Evolutionary conservation across 345 rosid genomes (phyloP), one percentile per base, ranked within the genome.

Genomic region (Camelina sativa): DNA sequence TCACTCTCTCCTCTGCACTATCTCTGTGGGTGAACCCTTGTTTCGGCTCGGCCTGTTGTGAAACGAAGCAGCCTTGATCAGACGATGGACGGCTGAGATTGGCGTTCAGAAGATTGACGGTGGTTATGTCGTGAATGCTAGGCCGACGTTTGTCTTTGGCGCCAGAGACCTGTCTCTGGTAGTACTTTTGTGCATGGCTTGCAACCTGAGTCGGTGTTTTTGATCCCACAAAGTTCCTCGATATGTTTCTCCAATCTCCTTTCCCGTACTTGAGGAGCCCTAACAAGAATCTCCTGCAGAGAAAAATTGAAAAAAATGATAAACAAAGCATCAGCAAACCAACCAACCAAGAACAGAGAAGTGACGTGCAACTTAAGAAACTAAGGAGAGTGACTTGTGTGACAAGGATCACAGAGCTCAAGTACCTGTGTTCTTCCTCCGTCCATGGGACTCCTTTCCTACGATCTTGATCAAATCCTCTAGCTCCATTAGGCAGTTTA

Each of bases 401-500:
- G 3, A 2, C 54, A 76, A 70, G 52, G 2, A 62, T 25, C 8
- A 62, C 7, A 23, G 20, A 23, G 20, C 13, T 25, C 4, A 8
- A 13, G 55, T 8, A 92, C 99, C 96, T 95, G 80, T 95, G 99
- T 76, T 95, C 99, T 77, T 95, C 99, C 77, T 95, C 99, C 0
- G 97, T 95, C 99, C 98, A 95, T 0, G 99, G 98, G 12, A 95
- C 91, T 13, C 99, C 99, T 86, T 90, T 95, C 85, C 90, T 95
- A 67, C 96, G 87, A 44, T 95, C 99, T 60, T 85, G 98, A 55
- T 95, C 96, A 37, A 76, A 70, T 0, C 47, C 76, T 63, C 71
- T 76, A 5, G 25, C 28, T 76, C 71, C 80, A 56, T 12, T 37
- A 70, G 80, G 75, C 22, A 62, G 59, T 63, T 76, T 76, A 56